Percentiles rank a stretch among this genome's conserved stretches.
phyloP scores from a whole-genome alignment of 1,284 basidiomycete genomes.

The Sporisorium exsertum region DNA sequence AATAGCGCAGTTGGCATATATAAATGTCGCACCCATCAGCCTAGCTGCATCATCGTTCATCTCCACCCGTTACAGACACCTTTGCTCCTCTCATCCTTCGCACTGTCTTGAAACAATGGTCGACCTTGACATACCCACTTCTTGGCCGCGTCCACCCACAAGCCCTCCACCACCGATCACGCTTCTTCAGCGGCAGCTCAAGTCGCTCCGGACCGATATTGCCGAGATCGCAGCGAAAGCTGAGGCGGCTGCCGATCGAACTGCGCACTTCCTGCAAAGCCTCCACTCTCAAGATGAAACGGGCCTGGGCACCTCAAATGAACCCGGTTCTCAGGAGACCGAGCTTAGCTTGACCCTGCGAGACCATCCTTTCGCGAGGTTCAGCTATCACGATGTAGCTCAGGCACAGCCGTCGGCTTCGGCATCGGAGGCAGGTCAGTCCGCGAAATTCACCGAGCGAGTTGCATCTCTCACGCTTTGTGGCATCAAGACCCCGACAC shows the following conservation, averaged over 20 bases:
- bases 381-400: conserved; percentile 6
- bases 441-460: not conserved
- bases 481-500: not conserved
- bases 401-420: not conserved
- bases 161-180: not conserved
- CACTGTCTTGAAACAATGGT: conserved; percentile 4
- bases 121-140: not conserved
- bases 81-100: too few relatives aligned
- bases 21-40: not conserved
- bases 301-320: not conserved
- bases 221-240: conserved; percentile 7
- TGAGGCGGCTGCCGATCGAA: conserved; percentile 17
- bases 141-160: conserved; percentile 13
- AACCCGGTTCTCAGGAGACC: conserved; percentile 1
- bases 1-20: not conserved
- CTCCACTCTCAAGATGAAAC: conserved; percentile 2
- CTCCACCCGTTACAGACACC: not conserved
- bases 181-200: conserved; percentile 1
- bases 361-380: conserved; percentile 9
- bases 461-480: not conserved
- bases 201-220: conserved; percentile 4
- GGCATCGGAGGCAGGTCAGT: not conserved
- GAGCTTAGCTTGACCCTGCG: conserved; percentile 5
- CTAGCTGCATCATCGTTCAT: not conserved
- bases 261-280: conserved; percentile 5